phyloP scores from a whole-genome alignment of 1,284 basidiomycete genomes.

The Leccinum subrobustum region DNA sequence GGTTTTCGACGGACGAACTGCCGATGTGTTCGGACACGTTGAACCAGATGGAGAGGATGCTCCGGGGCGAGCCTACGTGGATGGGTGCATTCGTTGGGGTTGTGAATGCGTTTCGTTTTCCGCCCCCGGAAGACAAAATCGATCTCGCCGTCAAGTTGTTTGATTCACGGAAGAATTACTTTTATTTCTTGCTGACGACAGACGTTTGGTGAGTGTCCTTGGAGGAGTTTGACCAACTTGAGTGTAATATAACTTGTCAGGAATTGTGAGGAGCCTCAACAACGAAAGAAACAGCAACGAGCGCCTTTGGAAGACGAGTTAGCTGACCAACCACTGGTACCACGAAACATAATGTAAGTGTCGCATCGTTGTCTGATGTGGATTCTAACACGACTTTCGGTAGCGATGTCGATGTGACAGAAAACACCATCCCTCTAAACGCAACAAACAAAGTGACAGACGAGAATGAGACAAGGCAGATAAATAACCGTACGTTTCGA shows the following conservation, averaged over 20 bases:
- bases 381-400: background rate
- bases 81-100: background rate
- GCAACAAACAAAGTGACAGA: background rate
- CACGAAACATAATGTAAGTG: background rate
- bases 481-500: background rate
- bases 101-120: background rate
- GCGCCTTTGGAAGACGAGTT: background rate
- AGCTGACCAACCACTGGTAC: too few species aligned
- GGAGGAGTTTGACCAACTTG: background rate
- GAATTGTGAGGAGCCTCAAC: constrained; percentile 6
- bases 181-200: constrained; percentile 12
- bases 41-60: constrained; percentile 6
- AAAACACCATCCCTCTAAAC: background rate
- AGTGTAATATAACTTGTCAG: background rate
- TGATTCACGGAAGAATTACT: constrained; percentile 5
- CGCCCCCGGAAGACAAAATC: constrained; percentile 6
- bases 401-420: background rate
- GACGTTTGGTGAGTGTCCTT: constrained; percentile 8
- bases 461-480: background rate
- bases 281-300: background rate
- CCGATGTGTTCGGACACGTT: constrained; percentile 7
- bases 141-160: constrained; percentile 7
- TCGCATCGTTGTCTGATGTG: background rate
- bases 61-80: background rate
- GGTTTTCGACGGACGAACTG: constrained; percentile 7